These are phyloP conservation scores for Eucalyptus curtisii DNA, from an alignment of 345 rosid genomes.

Conservation along the genomic window DNA sequence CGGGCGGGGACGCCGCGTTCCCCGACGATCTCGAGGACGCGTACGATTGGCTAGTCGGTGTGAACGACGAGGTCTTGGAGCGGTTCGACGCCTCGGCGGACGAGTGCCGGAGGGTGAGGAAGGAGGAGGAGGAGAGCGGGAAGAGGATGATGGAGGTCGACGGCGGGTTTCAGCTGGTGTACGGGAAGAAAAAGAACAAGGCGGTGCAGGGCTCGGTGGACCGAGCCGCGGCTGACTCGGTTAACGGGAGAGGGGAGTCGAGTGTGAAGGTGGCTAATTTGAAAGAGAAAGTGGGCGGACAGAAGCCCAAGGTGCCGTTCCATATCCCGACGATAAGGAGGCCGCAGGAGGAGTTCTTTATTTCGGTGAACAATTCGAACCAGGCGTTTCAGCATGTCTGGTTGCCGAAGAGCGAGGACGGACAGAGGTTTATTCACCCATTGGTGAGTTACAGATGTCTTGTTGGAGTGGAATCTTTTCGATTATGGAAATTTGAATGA, in stretches of 20 bases:
- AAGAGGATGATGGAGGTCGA: background rate
- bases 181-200: conserved; percentile 57
- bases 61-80: conserved; percentile 65
- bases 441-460: background rate
- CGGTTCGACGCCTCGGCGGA: conserved; percentile 47
- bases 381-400: conserved; percentile 70
- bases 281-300: conserved; percentile 14
- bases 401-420: conserved; percentile 70
- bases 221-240: background rate
- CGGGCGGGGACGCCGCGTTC: conserved; percentile 12
- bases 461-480: background rate
- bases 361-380: conserved; percentile 56
- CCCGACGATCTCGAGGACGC: conserved; percentile 41
- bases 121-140: conserved; percentile 39
- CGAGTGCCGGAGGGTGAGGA: conserved; percentile 29
- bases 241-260: background rate
- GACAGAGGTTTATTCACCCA: conserved; percentile 36
- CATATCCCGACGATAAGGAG: conserved; percentile 55
- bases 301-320: conserved; percentile 55
- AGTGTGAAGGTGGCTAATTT: conserved; percentile 53
- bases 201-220: background rate
- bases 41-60: conserved; percentile 60
- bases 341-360: conserved; percentile 69
- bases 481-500: background rate
- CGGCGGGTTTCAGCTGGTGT: conserved; percentile 66